Base-by-base conservation (phyloP, 768 basidiomycete genomes). In the Arthromyces matolae region DNA sequence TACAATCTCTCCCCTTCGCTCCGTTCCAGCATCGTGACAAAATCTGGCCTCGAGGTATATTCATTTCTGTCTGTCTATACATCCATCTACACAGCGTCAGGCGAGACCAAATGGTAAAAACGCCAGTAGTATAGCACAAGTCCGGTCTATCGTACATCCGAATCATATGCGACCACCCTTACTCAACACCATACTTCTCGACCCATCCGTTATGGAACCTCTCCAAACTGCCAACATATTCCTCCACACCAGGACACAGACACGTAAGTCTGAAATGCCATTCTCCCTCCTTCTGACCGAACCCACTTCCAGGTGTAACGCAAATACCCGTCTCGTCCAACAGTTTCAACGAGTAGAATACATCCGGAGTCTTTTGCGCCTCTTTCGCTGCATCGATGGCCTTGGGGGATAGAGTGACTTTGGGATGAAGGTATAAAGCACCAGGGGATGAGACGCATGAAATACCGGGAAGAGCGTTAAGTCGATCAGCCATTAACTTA, bases 241-340 rank as follows among this genome's bases (percentile, higher is more conserved):
- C 92, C 36, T 95, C 94, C 14, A 92, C 90, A 32, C 91, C 92
- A 2, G 93, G 93, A 59, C 93, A 96, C 55, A 98, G 70, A 59
- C 95, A 96, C 7, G 96, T 99, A 64, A 97, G 69, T 28, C 95
- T 73, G 63, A 96, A 86, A 68, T 99, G 95, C 68, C 83, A 84
- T 60, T 93, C 86, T 20, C 88, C 92, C 41, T 87, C 83, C 67
- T 78, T 86, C 72, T 97, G 94, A 4, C 94, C 94, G 64, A 99
- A 99, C 1, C 95, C 95, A 39, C 83, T 85, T 0, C 95, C 95
- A 5, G 93, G 90, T 4, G 97, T 89, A 18, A 89, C 89, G 59
- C 93, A 96, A 53, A 98, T 96, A 4, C 93, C 93, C 0, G 92
- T 93, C 64, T 78, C 77, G 52, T 95, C 91, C 42, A 99, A 75